phyloP scores from a whole-genome alignment of 2,329 filamentous ascomycete species.

The Dactylella cylindrospora region DNA sequence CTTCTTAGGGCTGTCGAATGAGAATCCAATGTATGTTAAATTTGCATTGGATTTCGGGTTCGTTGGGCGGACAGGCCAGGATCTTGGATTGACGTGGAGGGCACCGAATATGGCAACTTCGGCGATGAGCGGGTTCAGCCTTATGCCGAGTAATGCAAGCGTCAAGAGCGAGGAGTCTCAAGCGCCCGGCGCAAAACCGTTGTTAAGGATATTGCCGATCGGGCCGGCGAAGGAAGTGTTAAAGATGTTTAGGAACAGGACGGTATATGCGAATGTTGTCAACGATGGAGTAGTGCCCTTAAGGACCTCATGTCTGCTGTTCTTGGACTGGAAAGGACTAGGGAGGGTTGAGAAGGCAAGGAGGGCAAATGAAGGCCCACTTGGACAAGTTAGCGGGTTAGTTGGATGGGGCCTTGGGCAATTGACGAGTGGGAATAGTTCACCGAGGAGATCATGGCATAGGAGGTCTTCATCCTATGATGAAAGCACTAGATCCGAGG shows the following conservation, averaged over 20 bases:
- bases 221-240: slow-evolving; percentile 86
- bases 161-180: slow-evolving; percentile 61
- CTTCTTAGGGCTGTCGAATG: slow-evolving; percentile 88
- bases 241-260: slow-evolving; percentile 84
- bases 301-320: slow-evolving; percentile 91
- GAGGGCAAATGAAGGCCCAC: slow-evolving; percentile 65
- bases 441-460: slow-evolving; percentile 35
- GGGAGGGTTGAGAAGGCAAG: slow-evolving; percentile 92
- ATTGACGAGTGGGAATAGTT: slow-evolving; percentile 57
- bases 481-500: slow-evolving; percentile 22
- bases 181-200: slow-evolving; percentile 81
- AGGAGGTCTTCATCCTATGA: slow-evolving; percentile 30
- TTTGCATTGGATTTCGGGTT: slow-evolving; percentile 95
- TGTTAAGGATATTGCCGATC: slow-evolving; percentile 84
- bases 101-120: slow-evolving; percentile 72
- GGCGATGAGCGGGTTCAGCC: slow-evolving; percentile 56
- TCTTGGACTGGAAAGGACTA: slow-evolving; percentile 93
- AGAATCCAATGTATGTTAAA: slow-evolving; percentile 95
- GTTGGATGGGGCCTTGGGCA: slow-evolving; percentile 95
- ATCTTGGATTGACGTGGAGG: slow-evolving; percentile 91
- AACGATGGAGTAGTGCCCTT: slow-evolving; percentile 96
- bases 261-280: slow-evolving; percentile 93
- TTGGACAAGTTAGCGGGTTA: slow-evolving; percentile 82
- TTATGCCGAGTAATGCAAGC: slow-evolving; percentile 31
- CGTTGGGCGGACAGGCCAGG: slow-evolving; percentile 92